A percentile compares a stretch with the other conserved stretches of the same genome.
Conservation (phyloP, 2,329 filamentous ascomycete species). For the Aspergillus ruber region DNA sequence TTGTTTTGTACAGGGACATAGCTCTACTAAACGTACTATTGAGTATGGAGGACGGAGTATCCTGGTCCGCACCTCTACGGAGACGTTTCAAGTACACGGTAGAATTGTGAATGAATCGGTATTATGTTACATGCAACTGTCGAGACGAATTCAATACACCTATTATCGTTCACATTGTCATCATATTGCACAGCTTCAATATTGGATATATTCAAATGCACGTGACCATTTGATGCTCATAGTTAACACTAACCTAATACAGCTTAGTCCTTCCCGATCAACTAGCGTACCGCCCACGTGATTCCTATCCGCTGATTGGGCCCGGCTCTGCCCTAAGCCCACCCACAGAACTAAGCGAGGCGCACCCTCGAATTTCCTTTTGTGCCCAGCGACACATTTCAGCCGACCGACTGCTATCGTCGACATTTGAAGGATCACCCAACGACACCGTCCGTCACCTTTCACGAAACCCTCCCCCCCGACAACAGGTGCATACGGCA, state of each 20-base stretch:
- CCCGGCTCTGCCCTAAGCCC: conserved; percentile 28
- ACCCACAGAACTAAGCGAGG: conserved; percentile 40
- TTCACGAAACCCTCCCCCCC: conserved; percentile 32
- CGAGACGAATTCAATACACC: too few relatives aligned
- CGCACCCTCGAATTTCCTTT: conserved; percentile 34
- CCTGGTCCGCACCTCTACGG: too few relatives aligned
- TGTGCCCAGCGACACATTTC: conserved; percentile 27
- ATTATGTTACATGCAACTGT: too few relatives aligned
- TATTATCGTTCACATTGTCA: too few relatives aligned
- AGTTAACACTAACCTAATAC: not conserved
- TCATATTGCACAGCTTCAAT: too few relatives aligned
- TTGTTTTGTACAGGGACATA: too few relatives aligned
- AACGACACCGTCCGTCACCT: conserved; percentile 34
- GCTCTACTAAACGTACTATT: too few relatives aligned
- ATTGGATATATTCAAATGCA: too few relatives aligned
- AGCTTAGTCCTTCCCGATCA: conserved; percentile 3
- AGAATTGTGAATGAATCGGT: too few relatives aligned
- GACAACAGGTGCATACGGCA: conserved; percentile 36
- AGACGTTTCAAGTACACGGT: too few relatives aligned
- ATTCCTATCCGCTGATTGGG: conserved; percentile 14
- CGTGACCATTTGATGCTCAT: too few relatives aligned
- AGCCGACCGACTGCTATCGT: conserved; percentile 30
- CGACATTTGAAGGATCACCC: conserved; percentile 31
- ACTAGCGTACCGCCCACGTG: conserved; percentile 18
- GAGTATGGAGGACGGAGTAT: too few relatives aligned